Base-by-base conservation (phyloP, 2,329 filamentous ascomycete species). In the Akanthomyces muscarius region DNA sequence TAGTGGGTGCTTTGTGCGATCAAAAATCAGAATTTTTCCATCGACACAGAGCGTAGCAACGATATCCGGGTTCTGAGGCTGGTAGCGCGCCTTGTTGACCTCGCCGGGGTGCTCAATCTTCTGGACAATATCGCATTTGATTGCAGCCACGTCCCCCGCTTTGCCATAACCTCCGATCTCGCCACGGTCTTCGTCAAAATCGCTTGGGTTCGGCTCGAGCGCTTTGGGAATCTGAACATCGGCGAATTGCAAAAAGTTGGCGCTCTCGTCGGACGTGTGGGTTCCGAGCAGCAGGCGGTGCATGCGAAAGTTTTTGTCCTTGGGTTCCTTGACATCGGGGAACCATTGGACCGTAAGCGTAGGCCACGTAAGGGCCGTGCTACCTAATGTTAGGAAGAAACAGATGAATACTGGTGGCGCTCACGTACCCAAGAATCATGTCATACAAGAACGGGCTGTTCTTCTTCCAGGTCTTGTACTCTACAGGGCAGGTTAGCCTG, bases 391-490 rank as follows among this genome's bases (percentile, higher is more conserved):
- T 47, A 58, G 45, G 28, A 60, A 21, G 59, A 58, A 41, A 51
- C 42, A 59, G 47, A 45, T 30, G 11, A 14, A 51, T 1, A 60
- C 56, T 50, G 66, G 63, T 28, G 42, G 41, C 2, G 62, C n/a
- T 48, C 14, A 54, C 65, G 68, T 76, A 88, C 87, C 88, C 93
- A 67, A 98, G 83, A 68, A 99, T 95, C 87, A 97, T 91, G 75
- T 99, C 95, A 76, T 99, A 99, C 70, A 99, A 89, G 73, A 98
- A 98, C 4, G 95, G 93, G 68, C 91, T 92, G 78, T 99, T 99
- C 83, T 99, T 99, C 84, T 99, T 99, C 95, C 95, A 99, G 68
- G 94, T 97, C 77, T 99, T 99, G 85, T 99, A 99, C 76, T 99
- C 95, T 92, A 36, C 21, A 21, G 28, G 41, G 30, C 21, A 47